A percentile compares a stretch with the other conserved stretches of the same genome.
Conservation (phyloP, 1,139 yeast species). For the Sugiyamaella xylanicola region DNA sequence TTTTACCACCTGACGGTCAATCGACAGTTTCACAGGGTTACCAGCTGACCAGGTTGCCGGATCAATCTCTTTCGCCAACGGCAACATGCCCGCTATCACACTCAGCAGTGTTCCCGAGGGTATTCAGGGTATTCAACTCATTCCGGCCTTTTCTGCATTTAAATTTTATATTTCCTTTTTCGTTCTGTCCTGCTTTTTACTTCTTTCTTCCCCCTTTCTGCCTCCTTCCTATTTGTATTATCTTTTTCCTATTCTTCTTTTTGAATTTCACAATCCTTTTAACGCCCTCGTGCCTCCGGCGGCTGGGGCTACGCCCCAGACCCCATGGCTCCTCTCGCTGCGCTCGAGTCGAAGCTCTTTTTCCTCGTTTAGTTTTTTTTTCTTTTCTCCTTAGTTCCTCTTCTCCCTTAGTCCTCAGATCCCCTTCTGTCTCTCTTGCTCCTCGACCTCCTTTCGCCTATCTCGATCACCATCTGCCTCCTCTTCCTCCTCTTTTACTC, state of each 20-base stretch:
- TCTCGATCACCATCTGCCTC: too few species aligned
- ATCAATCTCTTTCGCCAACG: neutral
- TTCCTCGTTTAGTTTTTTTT: neutral
- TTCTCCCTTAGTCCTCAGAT: too few species aligned
- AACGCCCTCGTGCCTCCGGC: too few species aligned
- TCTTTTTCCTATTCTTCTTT: neutral
- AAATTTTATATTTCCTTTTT: neutral
- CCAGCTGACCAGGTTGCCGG: neutral
- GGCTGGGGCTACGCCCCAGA: too few species aligned
- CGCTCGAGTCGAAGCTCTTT: too few species aligned
- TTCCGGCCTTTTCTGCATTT: neutral
- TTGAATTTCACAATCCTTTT: too few species aligned
- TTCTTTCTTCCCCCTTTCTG: neutral
- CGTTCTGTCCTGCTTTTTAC: neutral
- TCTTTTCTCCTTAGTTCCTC: too few species aligned
- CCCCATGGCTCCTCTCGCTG: too few species aligned
- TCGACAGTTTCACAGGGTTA: neutral
- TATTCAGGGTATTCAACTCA: neutral
- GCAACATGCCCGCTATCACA: too few species aligned
- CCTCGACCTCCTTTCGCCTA: too few species aligned
- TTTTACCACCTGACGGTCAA: neutral
- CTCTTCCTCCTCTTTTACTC: neutral
- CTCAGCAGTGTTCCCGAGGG: neutral
- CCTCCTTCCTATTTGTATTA: neutral
- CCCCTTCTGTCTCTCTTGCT: too few species aligned